Evolutionary conservation across 179 eudicot species (phyloP).

Genomic region (Beta macrorhiza): DNA sequence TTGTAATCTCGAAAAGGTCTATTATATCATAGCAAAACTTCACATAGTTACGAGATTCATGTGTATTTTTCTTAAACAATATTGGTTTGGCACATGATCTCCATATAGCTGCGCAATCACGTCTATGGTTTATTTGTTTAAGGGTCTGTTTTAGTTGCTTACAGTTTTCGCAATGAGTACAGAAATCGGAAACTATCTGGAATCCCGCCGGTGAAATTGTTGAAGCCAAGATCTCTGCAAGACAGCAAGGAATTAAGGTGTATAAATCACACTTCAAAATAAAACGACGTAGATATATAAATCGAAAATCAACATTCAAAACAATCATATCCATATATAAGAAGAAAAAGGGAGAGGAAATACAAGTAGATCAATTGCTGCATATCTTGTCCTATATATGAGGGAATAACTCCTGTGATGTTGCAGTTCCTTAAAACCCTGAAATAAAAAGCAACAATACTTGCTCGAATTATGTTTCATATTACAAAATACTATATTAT

Average conservation of each 20-base stretch:
- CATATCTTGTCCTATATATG: slow-evolving; percentile 11
- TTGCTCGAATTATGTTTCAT: neutral
- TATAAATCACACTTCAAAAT: neutral
- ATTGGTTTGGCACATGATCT: too few species aligned
- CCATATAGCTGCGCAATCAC: too few species aligned
- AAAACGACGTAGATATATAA: neutral
- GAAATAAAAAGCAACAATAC: neutral
- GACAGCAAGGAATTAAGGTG: neutral
- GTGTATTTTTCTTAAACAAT: too few species aligned
- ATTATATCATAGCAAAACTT: too few species aligned
- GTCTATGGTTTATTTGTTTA: neutral
- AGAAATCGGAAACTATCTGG: slow-evolving; percentile 16
- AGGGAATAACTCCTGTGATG: slow-evolving; percentile 35
- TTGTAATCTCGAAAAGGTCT: too few species aligned
- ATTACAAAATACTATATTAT: neutral
- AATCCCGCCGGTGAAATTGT: slow-evolving; percentile 32
- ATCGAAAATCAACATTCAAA: neutral
- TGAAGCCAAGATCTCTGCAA: slow-evolving; percentile 50
- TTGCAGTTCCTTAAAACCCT: slow-evolving; percentile 50
- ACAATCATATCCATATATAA: neutral
- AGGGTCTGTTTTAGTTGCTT: neutral
- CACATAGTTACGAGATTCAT: too few species aligned
- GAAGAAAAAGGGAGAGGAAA: neutral
- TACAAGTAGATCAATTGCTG: slow-evolving; percentile 29
- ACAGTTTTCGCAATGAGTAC: neutral